phyloP scores from a whole-genome alignment of 306 rosid species.

The Dalbergia oliveri region DNA sequence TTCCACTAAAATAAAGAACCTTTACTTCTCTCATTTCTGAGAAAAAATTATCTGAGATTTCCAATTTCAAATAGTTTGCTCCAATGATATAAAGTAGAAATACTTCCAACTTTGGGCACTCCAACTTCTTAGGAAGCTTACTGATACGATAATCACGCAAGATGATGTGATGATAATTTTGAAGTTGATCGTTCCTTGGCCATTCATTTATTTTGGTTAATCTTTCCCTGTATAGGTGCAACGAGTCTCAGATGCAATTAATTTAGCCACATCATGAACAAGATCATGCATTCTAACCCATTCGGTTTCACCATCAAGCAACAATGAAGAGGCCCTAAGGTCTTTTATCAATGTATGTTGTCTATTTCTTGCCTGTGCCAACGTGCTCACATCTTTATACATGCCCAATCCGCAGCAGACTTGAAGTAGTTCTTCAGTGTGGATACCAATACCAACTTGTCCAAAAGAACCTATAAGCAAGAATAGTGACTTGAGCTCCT shows the following conservation, averaged over 20 bases:
- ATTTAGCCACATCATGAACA: not conserved
- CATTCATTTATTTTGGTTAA: not conserved
- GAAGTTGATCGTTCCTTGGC: not conserved
- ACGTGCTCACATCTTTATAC: not conserved
- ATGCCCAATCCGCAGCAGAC: not conserved
- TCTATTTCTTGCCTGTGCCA: not conserved
- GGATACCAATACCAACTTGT: not conserved
- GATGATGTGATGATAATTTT: not conserved
- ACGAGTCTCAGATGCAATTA: not conserved
- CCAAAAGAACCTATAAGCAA: constrained; percentile 31
- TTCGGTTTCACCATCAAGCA: not conserved
- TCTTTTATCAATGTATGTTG: not conserved
- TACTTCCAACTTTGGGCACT: constrained; percentile 12
- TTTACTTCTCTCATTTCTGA: not conserved
- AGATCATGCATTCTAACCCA: not conserved
- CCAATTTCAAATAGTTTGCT: too few species aligned
- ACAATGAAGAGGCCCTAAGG: constrained; percentile 5
- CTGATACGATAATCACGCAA: not conserved
- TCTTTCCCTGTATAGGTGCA: not conserved
- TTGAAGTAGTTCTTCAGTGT: constrained; percentile 5
- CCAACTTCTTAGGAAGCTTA: not conserved
- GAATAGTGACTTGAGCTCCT: not conserved
- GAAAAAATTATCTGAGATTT: not conserved
- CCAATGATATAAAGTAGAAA: not conserved
- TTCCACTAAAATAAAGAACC: not conserved